Conservation (phyloP, 2,329 filamentous ascomycete genomes). For the Monosporascus sp. region DNA sequence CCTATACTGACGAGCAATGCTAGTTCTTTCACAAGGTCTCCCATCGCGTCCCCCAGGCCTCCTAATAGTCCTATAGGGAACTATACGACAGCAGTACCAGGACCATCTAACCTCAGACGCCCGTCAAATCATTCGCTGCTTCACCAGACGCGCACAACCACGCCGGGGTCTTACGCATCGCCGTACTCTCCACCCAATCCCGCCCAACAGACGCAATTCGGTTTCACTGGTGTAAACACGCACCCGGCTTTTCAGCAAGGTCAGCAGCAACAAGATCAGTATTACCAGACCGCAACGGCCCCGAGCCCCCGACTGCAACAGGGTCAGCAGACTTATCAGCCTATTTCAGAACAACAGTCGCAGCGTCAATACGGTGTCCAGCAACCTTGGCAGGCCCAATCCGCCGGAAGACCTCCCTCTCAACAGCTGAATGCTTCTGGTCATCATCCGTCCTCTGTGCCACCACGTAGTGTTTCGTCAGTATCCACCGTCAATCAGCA, state of each 20-base stretch:
- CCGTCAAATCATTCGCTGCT: conserved; percentile 2
- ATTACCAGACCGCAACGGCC: conserved; percentile 7
- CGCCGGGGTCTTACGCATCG: background rate
- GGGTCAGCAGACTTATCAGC: conserved; percentile 8
- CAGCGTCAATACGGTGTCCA: background rate
- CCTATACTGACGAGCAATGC: background rate
- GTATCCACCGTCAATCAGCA: background rate
- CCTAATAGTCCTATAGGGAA: background rate
- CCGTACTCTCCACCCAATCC: conserved; percentile 2
- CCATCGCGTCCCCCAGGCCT: background rate
- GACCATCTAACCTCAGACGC: background rate
- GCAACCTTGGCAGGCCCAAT: background rate
- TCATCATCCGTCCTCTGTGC: background rate
- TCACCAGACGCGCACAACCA: background rate
- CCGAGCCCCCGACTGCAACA: conserved; percentile 2
- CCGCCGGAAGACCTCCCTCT: background rate
- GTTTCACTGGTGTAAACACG: background rate
- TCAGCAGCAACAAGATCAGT: conserved; percentile 6
- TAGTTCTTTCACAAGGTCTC: background rate
- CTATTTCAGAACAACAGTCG: conserved; percentile 5
- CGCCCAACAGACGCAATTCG: conserved; percentile 7
- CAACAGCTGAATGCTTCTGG: background rate
- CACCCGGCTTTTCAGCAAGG: conserved; percentile 2
- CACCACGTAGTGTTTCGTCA: conserved; percentile 3
- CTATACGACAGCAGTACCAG: background rate